phyloP scores from a whole-genome alignment of 2,329 filamentous ascomycete species.

The Cryphonectria carpinicola region DNA sequence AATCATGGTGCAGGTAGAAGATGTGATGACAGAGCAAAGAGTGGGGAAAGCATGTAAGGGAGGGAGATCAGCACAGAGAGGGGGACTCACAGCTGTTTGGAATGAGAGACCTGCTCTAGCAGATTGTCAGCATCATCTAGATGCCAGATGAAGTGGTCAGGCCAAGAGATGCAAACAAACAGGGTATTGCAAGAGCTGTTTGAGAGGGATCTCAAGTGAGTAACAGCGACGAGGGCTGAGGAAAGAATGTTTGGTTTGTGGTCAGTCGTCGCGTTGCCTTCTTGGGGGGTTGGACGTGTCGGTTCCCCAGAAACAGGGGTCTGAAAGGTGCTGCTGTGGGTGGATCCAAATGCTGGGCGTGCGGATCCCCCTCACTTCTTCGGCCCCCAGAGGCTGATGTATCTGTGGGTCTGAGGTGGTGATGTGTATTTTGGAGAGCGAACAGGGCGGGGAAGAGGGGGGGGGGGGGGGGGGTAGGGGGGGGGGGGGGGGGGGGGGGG shows the following conservation, averaged over 20 bases:
- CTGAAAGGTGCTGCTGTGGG: neutral
- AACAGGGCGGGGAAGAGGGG: neutral
- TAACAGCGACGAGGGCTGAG: neutral
- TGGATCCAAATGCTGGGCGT: neutral
- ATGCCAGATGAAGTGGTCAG: neutral
- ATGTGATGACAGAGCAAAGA: neutral
- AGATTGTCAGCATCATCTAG: neutral
- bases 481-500: no score
- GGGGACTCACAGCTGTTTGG: neutral
- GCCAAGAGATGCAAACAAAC: neutral
- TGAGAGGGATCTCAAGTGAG: neutral
- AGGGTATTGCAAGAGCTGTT: neutral
- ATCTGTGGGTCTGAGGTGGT: neutral
- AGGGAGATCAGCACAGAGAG: neutral
- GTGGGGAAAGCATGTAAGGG: neutral
- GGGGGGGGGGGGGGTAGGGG: no score
- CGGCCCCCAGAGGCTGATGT: no score
- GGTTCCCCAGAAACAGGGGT: neutral
- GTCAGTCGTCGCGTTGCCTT: neutral
- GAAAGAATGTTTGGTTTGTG: neutral
- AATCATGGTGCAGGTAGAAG: neutral
- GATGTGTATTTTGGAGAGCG: neutral
- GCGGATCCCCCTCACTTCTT: no score
- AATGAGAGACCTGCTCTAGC: neutral
- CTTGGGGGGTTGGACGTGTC: neutral